phyloP scores from a whole-genome alignment of 176 grass and related monocot genomes.

The Oryza longistaminata region DNA sequence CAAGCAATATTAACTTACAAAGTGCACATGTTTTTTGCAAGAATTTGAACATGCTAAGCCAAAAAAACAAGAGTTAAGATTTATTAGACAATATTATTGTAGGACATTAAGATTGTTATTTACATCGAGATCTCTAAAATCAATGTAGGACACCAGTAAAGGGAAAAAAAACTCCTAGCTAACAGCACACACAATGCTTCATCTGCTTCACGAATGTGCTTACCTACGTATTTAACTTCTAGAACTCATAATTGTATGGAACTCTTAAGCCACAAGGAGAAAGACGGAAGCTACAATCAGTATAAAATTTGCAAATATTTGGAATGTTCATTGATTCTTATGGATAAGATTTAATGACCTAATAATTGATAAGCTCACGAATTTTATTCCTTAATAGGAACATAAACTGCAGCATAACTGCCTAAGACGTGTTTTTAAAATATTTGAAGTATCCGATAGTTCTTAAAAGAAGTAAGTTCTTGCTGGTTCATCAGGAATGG shows the following conservation, averaged over 20 bases:
- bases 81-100: neutral
- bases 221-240: neutral
- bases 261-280: neutral
- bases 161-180: slow-evolving; percentile 21
- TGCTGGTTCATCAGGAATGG: neutral
- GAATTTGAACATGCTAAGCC: neutral
- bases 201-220: neutral
- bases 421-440: neutral
- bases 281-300: neutral
- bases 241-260: neutral
- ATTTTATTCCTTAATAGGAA: neutral
- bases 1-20: neutral
- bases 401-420: neutral
- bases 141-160: slow-evolving; percentile 20
- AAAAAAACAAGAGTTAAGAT: slow-evolving; percentile 13
- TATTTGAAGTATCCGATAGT: neutral
- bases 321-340: neutral
- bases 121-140: neutral
- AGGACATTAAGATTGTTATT: neutral
- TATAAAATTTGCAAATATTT: neutral
- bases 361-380: neutral
- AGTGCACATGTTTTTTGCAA: neutral
- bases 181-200: slow-evolving; percentile 6
- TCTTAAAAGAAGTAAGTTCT: neutral
- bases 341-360: neutral